phyloP scores from a whole-genome alignment of 164 flowering plant genomes.

The Brasenia schreberi region DNA sequence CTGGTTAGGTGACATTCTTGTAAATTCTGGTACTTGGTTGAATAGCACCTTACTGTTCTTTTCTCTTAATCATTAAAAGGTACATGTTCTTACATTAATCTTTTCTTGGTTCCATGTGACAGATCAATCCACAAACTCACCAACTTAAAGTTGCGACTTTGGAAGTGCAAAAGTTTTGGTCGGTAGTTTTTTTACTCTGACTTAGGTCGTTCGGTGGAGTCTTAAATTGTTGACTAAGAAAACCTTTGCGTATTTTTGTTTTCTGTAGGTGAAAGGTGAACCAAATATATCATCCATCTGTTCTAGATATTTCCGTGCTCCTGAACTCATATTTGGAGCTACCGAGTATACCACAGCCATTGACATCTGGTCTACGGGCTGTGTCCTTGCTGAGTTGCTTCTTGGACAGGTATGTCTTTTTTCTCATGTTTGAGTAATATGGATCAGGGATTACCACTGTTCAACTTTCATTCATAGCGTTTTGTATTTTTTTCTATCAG shows the following conservation, averaged over 20 bases:
- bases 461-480: not conserved
- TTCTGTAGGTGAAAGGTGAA: constrained; percentile 55
- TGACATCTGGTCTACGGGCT: constrained; percentile 64
- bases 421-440: not conserved
- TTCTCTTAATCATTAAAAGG: too few relatives aligned
- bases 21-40: too few relatives aligned
- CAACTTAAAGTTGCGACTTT: constrained; percentile 38
- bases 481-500: constrained; percentile 19
- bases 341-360: constrained; percentile 61
- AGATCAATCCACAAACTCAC: constrained; percentile 65
- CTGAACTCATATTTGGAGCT: constrained; percentile 65
- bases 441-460: too few relatives aligned
- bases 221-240: not conserved
- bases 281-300: constrained; percentile 63
- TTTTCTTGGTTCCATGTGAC: constrained; percentile 5
- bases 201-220: not conserved
- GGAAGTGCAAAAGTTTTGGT: constrained; percentile 77
- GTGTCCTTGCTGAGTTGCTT: constrained; percentile 53
- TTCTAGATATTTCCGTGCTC: constrained; percentile 61
- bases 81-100: too few relatives aligned
- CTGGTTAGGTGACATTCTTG: not conserved
- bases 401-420: constrained; percentile 44
- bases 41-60: too few relatives aligned
- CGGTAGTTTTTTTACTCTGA: constrained; percentile 5
- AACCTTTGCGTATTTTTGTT: not conserved